A percentile compares a stretch with the other conserved stretches of the same genome.
Conservation (phyloP, 31 red algal genomes). For the Endocladia muricata region DNA sequence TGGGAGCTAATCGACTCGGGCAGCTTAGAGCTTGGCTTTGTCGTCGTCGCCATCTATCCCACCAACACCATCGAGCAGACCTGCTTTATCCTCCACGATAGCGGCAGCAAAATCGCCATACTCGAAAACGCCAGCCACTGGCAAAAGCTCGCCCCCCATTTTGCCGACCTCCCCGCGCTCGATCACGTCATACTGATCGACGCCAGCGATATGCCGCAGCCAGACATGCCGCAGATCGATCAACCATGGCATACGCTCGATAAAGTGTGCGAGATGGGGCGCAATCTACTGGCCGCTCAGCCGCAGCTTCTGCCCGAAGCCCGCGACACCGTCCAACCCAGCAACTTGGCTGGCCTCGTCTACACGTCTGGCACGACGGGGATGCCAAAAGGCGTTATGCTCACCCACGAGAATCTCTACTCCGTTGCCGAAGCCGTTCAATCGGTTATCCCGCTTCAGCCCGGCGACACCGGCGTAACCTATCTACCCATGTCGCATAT, state of each 20-base stretch:
- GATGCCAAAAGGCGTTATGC: constrained; percentile 53
- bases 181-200: background rate
- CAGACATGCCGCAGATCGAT: background rate
- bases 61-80: background rate
- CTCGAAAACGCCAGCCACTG: background rate
- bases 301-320: background rate
- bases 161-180: background rate
- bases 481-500: constrained; percentile 1
- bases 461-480: constrained; percentile 9
- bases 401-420: constrained; percentile 50
- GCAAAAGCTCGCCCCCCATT: background rate
- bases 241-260: background rate
- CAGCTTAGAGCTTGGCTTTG: background rate
- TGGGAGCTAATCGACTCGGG: background rate
- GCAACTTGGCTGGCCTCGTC: constrained; percentile 9
- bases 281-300: background rate
- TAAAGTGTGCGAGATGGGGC: background rate
- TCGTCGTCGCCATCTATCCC: background rate
- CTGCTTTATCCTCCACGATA: background rate
- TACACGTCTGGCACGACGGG: constrained; percentile 75
- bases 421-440: constrained; percentile 1
- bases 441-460: background rate
- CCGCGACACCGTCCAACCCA: background rate
- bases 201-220: background rate
- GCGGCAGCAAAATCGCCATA: background rate